Conservation (phyloP, 1,284 basidiomycete species). For the Rhodotorula sp. region DNA sequence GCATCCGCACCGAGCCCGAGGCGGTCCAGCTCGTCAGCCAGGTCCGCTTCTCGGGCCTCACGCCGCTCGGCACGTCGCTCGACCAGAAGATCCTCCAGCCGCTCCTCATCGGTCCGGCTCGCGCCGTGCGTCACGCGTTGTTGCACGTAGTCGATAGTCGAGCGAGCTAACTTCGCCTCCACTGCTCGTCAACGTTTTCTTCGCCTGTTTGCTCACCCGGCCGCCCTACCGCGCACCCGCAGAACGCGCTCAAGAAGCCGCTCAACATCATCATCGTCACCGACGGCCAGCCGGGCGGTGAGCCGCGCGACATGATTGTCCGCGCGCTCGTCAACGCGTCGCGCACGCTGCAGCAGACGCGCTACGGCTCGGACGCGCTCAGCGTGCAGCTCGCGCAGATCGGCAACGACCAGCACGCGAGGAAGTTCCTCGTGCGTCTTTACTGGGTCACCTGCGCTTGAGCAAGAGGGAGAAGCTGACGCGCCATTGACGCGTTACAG, state of each 20-base stretch:
- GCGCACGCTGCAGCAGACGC: slow-evolving; percentile 49
- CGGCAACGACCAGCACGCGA: slow-evolving; percentile 50
- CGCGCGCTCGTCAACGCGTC: slow-evolving; percentile 51
- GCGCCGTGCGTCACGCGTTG: slow-evolving; percentile 7
- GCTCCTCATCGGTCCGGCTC: slow-evolving; percentile 53
- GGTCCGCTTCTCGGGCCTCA: slow-evolving; percentile 52
- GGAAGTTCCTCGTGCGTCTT: slow-evolving; percentile 48
- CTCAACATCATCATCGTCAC: slow-evolving; percentile 51
- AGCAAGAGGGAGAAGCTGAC: too few relatives aligned
- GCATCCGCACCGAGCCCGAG: slow-evolving; percentile 51
- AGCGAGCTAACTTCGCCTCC: too few relatives aligned
- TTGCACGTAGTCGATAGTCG: too few relatives aligned
- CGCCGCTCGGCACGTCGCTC: slow-evolving; percentile 51
- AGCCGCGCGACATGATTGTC: slow-evolving; percentile 8
- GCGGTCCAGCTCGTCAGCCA: slow-evolving; percentile 52
- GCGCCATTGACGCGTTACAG: too few relatives aligned
- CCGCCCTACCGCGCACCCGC: too few relatives aligned
- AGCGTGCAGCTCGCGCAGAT: slow-evolving; percentile 54
- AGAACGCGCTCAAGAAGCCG: slow-evolving; percentile 52
- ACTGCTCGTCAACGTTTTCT: too few relatives aligned
- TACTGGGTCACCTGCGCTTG: too few relatives aligned
- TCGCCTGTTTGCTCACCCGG: too few relatives aligned
- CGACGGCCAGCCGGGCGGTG: slow-evolving; percentile 21
- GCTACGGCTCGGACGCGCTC: slow-evolving; percentile 54
- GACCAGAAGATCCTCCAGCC: slow-evolving; percentile 55